Percentiles rank a stretch among this genome's conserved stretches.
These are phyloP conservation scores for Russula sp. DNA, from an alignment of 768 basidiomycete genomes.

Conservation along the genomic window DNA sequence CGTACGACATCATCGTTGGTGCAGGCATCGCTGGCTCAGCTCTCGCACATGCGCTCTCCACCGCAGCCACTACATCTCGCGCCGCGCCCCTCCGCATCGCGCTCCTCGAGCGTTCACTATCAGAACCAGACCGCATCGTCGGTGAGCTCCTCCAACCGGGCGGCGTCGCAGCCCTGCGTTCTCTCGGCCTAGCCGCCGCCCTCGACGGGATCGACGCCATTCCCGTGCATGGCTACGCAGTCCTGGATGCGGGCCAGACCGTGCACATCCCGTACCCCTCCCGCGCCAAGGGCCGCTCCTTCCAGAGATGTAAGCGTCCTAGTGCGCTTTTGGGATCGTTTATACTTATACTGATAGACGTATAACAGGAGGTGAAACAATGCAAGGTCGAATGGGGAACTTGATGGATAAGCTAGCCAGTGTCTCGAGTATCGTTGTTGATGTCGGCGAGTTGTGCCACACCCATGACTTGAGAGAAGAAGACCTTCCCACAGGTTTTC, in stretches of 20 bases:
- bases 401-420: too few relatives aligned
- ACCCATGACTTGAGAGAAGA: too few relatives aligned
- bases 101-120: slow-evolving; percentile 84
- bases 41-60: slow-evolving; percentile 79
- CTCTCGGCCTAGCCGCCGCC: slow-evolving; percentile 70
- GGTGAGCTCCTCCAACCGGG: slow-evolving; percentile 96
- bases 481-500: too few relatives aligned
- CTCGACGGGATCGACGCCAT: slow-evolving; percentile 88
- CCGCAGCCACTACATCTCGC: slow-evolving; percentile 38
- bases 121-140: slow-evolving; percentile 93
- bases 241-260: slow-evolving; percentile 55
- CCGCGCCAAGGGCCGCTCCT: slow-evolving; percentile 59
- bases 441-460: too few relatives aligned
- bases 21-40: slow-evolving; percentile 87
- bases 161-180: slow-evolving; percentile 67
- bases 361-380: too few relatives aligned
- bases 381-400: too few relatives aligned
- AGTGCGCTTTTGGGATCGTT: too few relatives aligned
- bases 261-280: slow-evolving; percentile 90
- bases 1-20: slow-evolving; percentile 84
- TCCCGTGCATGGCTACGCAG: slow-evolving; percentile 79
- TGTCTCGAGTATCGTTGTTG: too few relatives aligned
- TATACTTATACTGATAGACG: too few relatives aligned
- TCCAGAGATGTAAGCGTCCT: too few relatives aligned
- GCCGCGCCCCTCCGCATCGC: slow-evolving; percentile 64